Evolutionary conservation across 805 yeast species (phyloP).

Genomic region (fission yeast (Schizosaccharomyces pombe)): DNA sequence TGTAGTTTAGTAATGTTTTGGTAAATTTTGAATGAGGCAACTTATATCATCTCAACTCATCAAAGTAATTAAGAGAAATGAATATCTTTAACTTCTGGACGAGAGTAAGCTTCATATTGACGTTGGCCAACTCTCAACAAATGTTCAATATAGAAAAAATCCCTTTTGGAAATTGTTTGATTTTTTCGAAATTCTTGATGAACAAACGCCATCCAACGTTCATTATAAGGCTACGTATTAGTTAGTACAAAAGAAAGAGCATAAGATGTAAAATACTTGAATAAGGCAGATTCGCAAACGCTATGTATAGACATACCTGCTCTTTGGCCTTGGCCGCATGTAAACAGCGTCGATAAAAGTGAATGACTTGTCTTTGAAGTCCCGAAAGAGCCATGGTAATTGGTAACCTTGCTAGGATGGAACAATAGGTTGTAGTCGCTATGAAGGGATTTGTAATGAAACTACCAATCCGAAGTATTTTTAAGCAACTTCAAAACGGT

Average conservation of each 20-base stretch:
- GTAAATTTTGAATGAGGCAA: too few relatives aligned
- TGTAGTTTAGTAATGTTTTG: not conserved
- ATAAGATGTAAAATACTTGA: not conserved
- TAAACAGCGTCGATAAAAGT: not conserved
- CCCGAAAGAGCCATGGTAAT: not conserved
- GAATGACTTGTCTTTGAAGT: not conserved
- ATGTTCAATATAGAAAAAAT: not conserved
- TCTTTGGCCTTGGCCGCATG: not conserved
- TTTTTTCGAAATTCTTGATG: not conserved
- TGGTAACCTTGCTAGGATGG: not conserved
- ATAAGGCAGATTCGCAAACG: not conserved
- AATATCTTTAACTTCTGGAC: not conserved
- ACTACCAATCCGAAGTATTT: too few relatives aligned
- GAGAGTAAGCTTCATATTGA: not conserved
- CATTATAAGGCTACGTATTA: not conserved
- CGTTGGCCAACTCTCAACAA: not conserved
- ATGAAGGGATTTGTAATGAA: too few relatives aligned
- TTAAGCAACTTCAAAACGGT: too few relatives aligned
- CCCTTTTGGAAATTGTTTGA: not conserved
- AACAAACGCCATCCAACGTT: not conserved
- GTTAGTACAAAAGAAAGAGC: not conserved
- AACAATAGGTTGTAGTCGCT: not conserved
- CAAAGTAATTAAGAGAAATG: not conserved
- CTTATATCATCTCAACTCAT: too few relatives aligned
- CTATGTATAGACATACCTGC: not conserved